Conservation (phyloP, 805 yeast species). For the Torulaspora indica region DNA sequence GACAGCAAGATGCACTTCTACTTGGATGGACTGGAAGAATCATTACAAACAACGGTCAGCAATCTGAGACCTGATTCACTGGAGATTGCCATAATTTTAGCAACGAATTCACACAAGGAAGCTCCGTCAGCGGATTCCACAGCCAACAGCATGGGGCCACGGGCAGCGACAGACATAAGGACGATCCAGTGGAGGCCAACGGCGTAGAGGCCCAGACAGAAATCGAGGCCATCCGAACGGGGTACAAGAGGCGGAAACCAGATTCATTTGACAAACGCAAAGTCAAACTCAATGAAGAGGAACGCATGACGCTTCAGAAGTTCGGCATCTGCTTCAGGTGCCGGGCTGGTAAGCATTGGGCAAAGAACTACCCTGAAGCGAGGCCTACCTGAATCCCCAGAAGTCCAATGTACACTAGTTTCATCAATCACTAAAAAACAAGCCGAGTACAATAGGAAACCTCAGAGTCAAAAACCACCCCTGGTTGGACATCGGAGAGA, state of each 20-base stretch:
- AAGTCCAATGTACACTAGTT: not conserved
- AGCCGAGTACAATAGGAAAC: not conserved
- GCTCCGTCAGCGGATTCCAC: too few species aligned
- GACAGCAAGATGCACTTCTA: not conserved
- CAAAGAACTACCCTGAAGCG: not conserved
- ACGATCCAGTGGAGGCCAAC: too few species aligned
- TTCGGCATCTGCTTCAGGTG: not conserved
- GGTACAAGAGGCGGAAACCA: not conserved
- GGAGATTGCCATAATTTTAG: not conserved
- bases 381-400: not conserved
- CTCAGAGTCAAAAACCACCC: not conserved
- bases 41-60: not conserved
- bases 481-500: not conserved
- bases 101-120: not conserved
- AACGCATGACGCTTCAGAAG: not conserved
- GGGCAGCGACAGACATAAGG: too few species aligned
- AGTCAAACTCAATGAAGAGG: not conserved
- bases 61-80: not conserved
- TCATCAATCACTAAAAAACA: not conserved
- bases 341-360: not conserved
- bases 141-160: too few species aligned
- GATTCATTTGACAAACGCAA: not conserved
- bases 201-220: too few species aligned
- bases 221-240: too few species aligned
- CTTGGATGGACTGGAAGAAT: not conserved